phyloP scores from a whole-genome alignment of 75 land plant genomes.

The Pseudotsuga menziesii region DNA sequence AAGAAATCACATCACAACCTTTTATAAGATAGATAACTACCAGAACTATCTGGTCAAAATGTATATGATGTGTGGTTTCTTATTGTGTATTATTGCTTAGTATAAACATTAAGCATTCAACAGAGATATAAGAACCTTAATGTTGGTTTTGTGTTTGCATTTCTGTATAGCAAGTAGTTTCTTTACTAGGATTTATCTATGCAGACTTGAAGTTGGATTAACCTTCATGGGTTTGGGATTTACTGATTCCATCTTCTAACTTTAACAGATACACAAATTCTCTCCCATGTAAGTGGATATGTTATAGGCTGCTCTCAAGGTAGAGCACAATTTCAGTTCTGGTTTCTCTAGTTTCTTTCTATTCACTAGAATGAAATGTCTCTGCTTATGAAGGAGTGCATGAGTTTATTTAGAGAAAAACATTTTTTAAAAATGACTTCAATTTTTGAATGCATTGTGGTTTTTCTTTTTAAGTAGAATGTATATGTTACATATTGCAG shows the following conservation, averaged over 20 bases:
- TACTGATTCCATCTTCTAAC: neutral
- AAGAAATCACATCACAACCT: too few relatives aligned
- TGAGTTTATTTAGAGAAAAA: neutral
- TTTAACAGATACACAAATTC: neutral
- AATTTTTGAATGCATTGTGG: neutral
- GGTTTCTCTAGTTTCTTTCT: neutral
- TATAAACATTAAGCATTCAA: too few relatives aligned
- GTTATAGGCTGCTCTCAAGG: conserved; percentile 6
- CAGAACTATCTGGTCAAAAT: too few relatives aligned
- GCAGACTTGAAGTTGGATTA: neutral
- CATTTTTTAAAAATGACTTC: neutral
- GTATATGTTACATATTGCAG: neutral
- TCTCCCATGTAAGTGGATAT: neutral
- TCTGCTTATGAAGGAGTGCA: neutral
- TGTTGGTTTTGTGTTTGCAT: neutral
- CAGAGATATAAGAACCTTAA: too few relatives aligned
- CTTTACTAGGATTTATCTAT: neutral
- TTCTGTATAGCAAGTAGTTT: neutral
- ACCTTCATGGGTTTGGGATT: neutral
- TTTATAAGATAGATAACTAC: too few relatives aligned
- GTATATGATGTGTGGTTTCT: too few relatives aligned
- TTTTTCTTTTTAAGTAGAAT: neutral
- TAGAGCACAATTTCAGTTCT: neutral
- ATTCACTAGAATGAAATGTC: neutral
- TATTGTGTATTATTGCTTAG: too few relatives aligned